phyloP scores from a whole-genome alignment of 2,329 filamentous ascomycete genomes.

The Penicillium capsulatum region DNA sequence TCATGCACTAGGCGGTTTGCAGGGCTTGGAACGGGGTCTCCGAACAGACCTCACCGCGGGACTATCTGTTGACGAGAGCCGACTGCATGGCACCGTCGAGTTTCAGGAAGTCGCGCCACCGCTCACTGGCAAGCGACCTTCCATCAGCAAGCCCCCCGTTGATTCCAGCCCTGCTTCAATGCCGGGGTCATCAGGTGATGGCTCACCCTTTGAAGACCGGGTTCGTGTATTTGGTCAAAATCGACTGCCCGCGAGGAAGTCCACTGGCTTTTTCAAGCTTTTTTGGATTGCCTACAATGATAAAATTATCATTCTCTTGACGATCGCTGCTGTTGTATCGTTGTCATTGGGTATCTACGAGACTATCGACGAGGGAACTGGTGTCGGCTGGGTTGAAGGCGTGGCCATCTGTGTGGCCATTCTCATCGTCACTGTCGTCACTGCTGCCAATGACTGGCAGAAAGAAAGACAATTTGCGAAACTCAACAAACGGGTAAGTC shows the following conservation, averaged over 20 bases:
- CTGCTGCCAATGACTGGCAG: constrained; percentile 63
- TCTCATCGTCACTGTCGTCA: constrained; percentile 60
- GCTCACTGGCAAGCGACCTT: constrained; percentile 13
- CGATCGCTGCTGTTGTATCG: constrained; percentile 64
- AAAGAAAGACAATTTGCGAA: constrained; percentile 63
- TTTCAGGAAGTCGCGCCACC: constrained; percentile 64
- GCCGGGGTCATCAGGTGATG: constrained; percentile 11
- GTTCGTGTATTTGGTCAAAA: constrained; percentile 59
- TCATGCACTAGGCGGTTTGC: constrained; percentile 71
- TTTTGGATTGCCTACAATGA: constrained; percentile 70
- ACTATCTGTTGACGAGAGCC: constrained; percentile 69
- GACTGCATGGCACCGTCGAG: constrained; percentile 60
- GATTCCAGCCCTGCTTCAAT: neutral
- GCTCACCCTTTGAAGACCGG: constrained; percentile 51
- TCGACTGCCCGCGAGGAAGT: constrained; percentile 59
- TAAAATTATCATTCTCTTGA: constrained; percentile 67
- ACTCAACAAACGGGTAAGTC: constrained; percentile 50
- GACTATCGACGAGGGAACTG: constrained; percentile 50
- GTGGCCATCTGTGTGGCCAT: constrained; percentile 64
- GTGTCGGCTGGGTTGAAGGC: constrained; percentile 63
- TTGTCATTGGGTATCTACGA: constrained; percentile 67
- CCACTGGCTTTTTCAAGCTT: constrained; percentile 56
- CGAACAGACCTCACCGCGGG: constrained; percentile 68
- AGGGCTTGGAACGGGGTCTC: constrained; percentile 74
- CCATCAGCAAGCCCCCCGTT: constrained; percentile 11